Conservation (phyloP, 805 yeast genomes). For the Lipomyces kockii region DNA sequence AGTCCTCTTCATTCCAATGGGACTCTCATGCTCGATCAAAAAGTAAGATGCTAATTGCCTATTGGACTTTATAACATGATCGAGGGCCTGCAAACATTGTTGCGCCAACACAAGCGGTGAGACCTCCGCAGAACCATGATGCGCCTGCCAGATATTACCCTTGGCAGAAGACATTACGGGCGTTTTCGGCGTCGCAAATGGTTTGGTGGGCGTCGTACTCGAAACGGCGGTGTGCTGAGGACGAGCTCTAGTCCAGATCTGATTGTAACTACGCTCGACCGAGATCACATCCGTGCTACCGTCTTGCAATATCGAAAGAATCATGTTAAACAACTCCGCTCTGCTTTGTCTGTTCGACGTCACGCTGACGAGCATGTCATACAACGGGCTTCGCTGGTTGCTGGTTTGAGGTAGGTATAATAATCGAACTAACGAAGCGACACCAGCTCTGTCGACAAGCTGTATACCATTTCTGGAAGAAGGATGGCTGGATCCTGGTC, state of each 20-base stretch:
- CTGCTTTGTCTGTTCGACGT: conserved; percentile 81
- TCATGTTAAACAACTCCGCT: conserved; percentile 68
- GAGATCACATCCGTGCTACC: conserved; percentile 67
- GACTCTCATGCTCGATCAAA: conserved; percentile 72
- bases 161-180: conserved; percentile 23
- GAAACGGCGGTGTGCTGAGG: conserved; percentile 28
- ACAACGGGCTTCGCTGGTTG: conserved; percentile 63
- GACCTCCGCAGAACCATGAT: conserved; percentile 49
- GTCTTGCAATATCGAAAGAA: conserved; percentile 73
- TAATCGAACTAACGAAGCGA: conserved; percentile 70
- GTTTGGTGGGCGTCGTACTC: conserved; percentile 37
- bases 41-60: conserved; percentile 73
- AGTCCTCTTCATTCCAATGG: conserved; percentile 47
- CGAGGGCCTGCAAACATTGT: conserved; percentile 76
- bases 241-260: conserved; percentile 58
- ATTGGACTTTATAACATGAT: conserved; percentile 68
- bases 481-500: conserved; percentile 43
- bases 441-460: conserved; percentile 73
- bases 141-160: conserved; percentile 2
- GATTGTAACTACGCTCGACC: conserved; percentile 64
- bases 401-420: conserved; percentile 72
- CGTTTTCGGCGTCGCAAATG: conserved; percentile 28
- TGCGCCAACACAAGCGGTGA: conserved; percentile 74
- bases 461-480: conserved; percentile 59
- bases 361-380: conserved; percentile 66